Evolutionary conservation across 306 rosid species (phyloP).

Genomic region (Calophaca sinica): DNA sequence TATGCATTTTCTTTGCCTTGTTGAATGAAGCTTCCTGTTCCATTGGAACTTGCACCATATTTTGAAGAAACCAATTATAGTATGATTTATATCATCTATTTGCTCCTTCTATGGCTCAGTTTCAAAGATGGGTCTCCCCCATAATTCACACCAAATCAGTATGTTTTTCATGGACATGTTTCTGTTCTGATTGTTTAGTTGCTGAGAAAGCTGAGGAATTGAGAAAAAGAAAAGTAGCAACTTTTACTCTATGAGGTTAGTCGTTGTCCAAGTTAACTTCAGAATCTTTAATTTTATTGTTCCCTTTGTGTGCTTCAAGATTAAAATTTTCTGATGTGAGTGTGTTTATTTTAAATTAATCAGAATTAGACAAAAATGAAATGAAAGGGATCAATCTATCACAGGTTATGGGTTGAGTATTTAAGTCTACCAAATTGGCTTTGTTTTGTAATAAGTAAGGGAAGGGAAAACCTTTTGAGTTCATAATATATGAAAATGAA

Average conservation of each 20-base stretch:
- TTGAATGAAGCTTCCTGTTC: conserved; percentile 41
- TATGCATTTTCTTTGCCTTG: conserved; percentile 20
- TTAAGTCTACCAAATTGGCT: conserved; percentile 7
- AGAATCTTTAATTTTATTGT: conserved; percentile 7
- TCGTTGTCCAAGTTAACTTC: neutral
- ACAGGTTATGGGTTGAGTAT: neutral
- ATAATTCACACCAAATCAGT: neutral
- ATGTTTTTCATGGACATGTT: neutral
- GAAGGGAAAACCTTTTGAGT: neutral
- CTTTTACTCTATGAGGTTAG: neutral
- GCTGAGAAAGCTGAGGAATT: conserved; percentile 36
- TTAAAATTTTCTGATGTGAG: neutral
- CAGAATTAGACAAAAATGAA: neutral
- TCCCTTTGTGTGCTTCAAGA: neutral
- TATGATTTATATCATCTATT: neutral
- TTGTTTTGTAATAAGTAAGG: neutral
- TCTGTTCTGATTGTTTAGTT: conserved; percentile 31
- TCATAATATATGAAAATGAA: conserved; percentile 42
- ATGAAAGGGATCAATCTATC: neutral
- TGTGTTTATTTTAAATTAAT: conserved; percentile 3
- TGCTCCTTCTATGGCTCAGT: neutral
- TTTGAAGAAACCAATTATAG: conserved; percentile 6
- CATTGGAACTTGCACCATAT: conserved; percentile 25
- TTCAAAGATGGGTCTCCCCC: neutral
- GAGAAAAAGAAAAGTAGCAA: conserved; percentile 7